These are phyloP conservation scores for Pharnaceum exiguum DNA, from an alignment of 148 eudicot genomes.

Conservation along the genomic window DNA sequence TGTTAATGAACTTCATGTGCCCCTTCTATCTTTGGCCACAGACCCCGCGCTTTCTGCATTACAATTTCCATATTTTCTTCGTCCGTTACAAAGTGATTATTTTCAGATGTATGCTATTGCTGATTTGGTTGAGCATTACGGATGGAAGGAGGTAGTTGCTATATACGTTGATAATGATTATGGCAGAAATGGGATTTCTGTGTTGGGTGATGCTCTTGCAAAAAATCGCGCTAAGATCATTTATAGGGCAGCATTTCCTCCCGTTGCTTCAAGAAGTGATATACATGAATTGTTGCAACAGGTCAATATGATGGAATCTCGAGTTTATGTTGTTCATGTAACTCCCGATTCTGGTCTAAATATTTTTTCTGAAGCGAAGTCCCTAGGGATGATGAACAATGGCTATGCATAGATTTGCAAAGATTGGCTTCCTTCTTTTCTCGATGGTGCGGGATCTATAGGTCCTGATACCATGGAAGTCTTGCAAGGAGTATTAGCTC, in stretches of 20 bases:
- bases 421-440: conserved; percentile 34
- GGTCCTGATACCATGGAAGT: conserved; percentile 5
- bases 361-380: conserved; percentile 21
- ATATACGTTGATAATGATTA: too few relatives aligned
- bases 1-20: conserved; percentile 40
- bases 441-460: conserved; percentile 18
- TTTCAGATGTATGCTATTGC: conserved; percentile 53
- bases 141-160: conserved; percentile 49
- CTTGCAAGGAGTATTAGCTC: conserved; percentile 29
- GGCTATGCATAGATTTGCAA: conserved; percentile 38
- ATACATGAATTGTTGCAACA: conserved; percentile 23
- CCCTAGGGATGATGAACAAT: conserved; percentile 28
- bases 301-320: conserved; percentile 10
- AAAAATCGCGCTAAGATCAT: conserved; percentile 28
- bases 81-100: conserved; percentile 36
- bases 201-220: conserved; percentile 32
- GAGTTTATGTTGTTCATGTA: conserved; percentile 33
- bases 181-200: conserved; percentile 47
- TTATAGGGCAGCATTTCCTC: conserved; percentile 26
- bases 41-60: conserved; percentile 52
- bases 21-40: conserved; percentile 43
- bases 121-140: conserved; percentile 34
- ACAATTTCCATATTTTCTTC: conserved; percentile 55
- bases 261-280: conserved; percentile 4
- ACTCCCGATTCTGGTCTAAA: conserved; percentile 28